Evolutionary conservation across 2,329 filamentous ascomycete genomes (phyloP), one percentile per base, ranked within the genome.

Genomic region (Diplodia seriata): DNA sequence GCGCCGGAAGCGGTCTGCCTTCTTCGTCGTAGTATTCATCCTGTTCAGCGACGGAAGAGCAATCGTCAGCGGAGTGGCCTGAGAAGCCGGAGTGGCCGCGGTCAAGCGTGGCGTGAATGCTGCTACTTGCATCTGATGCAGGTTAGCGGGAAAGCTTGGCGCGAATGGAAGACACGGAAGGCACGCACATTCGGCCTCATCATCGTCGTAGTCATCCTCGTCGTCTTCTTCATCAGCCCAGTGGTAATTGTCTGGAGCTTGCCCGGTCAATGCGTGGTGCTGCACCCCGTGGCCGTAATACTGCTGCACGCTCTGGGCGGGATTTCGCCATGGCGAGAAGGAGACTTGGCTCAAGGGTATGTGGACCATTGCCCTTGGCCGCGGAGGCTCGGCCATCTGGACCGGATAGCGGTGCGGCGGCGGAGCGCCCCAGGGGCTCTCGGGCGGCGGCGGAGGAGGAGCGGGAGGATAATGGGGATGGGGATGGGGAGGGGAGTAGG

Each of bases 51-150:
- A 43, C 11, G 14, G n/a, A n/a, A 47, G 51, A 23, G 51, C 29
- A 20, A 66, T 53, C 38, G 40, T 47, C 18, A 55, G 57, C 38
- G 40, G 38, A n/a, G 40, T 33, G 23, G 40, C n/a, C 57, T 15
- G 36, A 29, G 53, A 29, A 47, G 29, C 23, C 49, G 15, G 23
- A 43, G 40, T 40, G 9, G 23, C 12, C 51, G 31, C 43, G 38
- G 23, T 57, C 40, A 14, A 51, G 29, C 14, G 33, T 50, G 57
- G 57, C 57, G 43, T 29, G 59, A 38, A 57, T 57, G 53, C 64
- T 57, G 64, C 64, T 66, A 66, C 64, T 66, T 66, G 64, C 64
- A 66, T 66, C 64, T 66, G 26, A 12, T 47, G 33, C 33, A 26
- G 61, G 31, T 51, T 23, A 66, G 63, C 18, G n/a, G 8, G 63